A percentile compares a stretch with the other conserved stretches of the same genome.
phyloP scores from a whole-genome alignment of 768 basidiomycete species.

The Sistotremastrum suecicum region DNA sequence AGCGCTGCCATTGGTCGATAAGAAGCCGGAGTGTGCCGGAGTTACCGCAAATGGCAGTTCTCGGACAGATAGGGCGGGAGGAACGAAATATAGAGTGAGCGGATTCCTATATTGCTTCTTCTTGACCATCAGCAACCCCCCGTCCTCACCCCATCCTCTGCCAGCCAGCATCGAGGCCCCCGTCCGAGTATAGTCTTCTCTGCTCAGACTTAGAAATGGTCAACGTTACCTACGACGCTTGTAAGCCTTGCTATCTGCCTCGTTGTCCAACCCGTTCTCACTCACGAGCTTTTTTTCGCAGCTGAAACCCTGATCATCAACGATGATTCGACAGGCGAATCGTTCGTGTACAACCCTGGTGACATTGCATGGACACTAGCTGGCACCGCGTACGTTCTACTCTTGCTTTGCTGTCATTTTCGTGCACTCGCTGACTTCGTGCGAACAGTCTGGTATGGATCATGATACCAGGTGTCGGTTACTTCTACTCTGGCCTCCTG shows the following conservation, averaged over 20 bases:
- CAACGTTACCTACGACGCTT: conserved; percentile 28
- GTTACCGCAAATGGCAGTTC: too few species aligned
- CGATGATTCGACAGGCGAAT: conserved; percentile 7
- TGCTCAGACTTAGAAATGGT: conserved; percentile 18
- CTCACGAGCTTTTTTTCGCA: conserved; percentile 6
- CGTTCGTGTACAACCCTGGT: conserved; percentile 39
- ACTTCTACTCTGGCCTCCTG: conserved; percentile 84
- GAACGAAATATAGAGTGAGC: too few species aligned
- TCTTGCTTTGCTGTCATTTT: too few species aligned
- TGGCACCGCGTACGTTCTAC: conserved; percentile 37
- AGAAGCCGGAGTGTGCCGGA: too few species aligned
- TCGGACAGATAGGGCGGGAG: too few species aligned
- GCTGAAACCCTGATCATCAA: conserved; percentile 25
- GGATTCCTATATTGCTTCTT: too few species aligned
- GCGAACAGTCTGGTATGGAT: conserved; percentile 45
- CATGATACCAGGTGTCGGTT: conserved; percentile 78
- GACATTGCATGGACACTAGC: conserved; percentile 59
- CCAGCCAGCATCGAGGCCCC: background rate
- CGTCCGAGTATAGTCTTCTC: background rate
- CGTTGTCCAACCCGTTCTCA: background rate
- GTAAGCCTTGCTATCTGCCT: conserved; percentile 13
- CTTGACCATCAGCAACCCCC: too few species aligned
- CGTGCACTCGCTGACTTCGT: background rate
- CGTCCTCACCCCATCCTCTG: too few species aligned
- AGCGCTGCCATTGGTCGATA: too few species aligned